Conservation (phyloP, 2,329 filamentous ascomycete species). For the Diaporthe australafricana region DNA sequence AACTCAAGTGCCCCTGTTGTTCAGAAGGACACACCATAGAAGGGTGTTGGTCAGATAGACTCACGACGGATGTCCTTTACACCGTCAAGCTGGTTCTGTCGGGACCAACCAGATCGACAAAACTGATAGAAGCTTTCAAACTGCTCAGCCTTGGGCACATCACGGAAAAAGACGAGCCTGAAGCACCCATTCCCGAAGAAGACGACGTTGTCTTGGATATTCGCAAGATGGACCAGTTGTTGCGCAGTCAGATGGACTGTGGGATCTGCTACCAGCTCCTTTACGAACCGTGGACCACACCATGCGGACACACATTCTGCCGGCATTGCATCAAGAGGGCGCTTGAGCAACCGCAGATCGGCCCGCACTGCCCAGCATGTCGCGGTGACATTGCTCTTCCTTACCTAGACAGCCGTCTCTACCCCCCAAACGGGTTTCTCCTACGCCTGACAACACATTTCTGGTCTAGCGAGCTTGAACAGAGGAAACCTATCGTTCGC, state of each 20-base stretch:
- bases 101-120: constrained; percentile 55
- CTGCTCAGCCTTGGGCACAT: constrained; percentile 69
- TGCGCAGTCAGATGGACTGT: constrained; percentile 82
- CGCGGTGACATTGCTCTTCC: constrained; percentile 71
- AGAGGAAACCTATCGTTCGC: constrained; percentile 66
- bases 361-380: constrained; percentile 83
- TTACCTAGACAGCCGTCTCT: constrained; percentile 53
- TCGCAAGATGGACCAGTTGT: constrained; percentile 70
- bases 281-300: constrained; percentile 84
- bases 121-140: constrained; percentile 74
- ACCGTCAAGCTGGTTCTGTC: constrained; percentile 66
- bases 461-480: constrained; percentile 74
- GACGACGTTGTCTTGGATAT: constrained; percentile 49
- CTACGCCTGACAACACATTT: constrained; percentile 72
- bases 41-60: constrained; percentile 83
- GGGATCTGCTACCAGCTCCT: constrained; percentile 88
- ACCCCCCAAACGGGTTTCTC: constrained; percentile 72
- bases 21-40: constrained; percentile 77
- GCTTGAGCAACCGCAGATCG: constrained; percentile 71
- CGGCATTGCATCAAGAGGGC: constrained; percentile 81
- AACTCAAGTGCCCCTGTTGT: constrained; percentile 82
- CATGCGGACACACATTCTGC: constrained; percentile 92
- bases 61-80: constrained; percentile 77
- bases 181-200: constrained; percentile 45
- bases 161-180: constrained; percentile 63